A percentile compares a stretch with the other conserved stretches of the same genome.
These are phyloP conservation scores for Paratinospora sagittata DNA, from an alignment of 164 flowering plant genomes.

Conservation along the genomic window DNA sequence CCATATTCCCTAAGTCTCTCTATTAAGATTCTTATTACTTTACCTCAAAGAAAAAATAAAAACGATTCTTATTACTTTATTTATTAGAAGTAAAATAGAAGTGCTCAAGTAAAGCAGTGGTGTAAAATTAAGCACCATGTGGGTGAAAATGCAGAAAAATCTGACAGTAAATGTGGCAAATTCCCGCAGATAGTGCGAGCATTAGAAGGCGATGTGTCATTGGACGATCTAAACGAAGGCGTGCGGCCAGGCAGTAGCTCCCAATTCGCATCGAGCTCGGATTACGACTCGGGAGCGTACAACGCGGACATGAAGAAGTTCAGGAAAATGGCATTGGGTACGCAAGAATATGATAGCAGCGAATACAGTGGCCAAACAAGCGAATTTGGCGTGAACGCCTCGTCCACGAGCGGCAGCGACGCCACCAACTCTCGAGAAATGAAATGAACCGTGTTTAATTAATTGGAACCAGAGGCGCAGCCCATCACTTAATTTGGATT, in stretches of 20 bases:
- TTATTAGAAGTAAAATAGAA: neutral
- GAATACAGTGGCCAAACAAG: neutral
- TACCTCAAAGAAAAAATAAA: no score
- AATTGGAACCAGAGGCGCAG: neutral
- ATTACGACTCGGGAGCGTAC: constrained; percentile 29
- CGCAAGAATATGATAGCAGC: constrained; percentile 8
- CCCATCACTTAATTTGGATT: neutral
- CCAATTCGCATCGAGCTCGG: constrained; percentile 18
- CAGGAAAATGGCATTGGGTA: constrained; percentile 15
- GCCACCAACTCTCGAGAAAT: constrained; percentile 7
- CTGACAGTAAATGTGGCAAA: no score
- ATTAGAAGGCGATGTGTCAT: constrained; percentile 61
- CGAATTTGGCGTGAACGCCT: neutral
- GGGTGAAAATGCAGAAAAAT: no score
- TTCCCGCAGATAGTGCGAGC: constrained; percentile 73
- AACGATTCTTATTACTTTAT: no score
- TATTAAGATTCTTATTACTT: no score
- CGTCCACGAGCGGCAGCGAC: neutral
- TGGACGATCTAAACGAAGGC: constrained; percentile 50
- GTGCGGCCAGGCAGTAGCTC: constrained; percentile 29
- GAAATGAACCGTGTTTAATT: no score
- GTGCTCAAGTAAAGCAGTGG: neutral
- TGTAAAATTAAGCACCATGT: no score
- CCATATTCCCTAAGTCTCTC: no score
- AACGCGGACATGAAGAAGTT: constrained; percentile 38